Base-by-base conservation (phyloP, 768 basidiomycete genomes). In the Tylopilus cervinicoccineus region DNA sequence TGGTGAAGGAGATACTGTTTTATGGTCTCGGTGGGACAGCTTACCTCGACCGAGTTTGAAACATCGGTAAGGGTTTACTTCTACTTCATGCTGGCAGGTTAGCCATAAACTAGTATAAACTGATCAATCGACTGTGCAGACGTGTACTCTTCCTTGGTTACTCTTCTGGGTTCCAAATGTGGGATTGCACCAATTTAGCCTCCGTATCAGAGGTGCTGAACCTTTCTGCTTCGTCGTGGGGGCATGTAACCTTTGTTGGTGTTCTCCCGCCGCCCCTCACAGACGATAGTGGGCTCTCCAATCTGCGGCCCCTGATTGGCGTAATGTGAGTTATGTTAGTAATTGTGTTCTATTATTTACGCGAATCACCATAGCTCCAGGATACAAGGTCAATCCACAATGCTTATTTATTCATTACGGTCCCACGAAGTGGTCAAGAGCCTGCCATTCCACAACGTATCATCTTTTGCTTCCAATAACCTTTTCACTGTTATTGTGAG, bases 401-500 rank as follows among this genome's bases (percentile, higher is more conserved):
- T 77, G 54, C 46, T 74, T 52, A 64, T 73, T 53, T 77, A 77
- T 66, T 76, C 77, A n/a, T 60, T 77, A 53, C 63, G 63, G 14
- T 60, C 68, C 33, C 82, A 85, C 58, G 62, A 72, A 44, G 61
- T 80, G 34, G 68, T 84, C 53, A 76, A 78, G 67, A 71, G 68
- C 36, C 47, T 81, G 19, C 58, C 66, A 13, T 64, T 78, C 45
- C 67, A 63, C n/a, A 74, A 72, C 14, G 69, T 71, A 55, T 65
- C 64, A 16, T 65, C 61, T 22, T 78, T 83, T 59, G 58, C 69
- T 55, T 73, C 77, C 34, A 79, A 71, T 52, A 57, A 61, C 38
- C 57, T 73, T 43, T 78, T 81, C 51, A 74, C 83, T 58, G 71
- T 80, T 51, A 67, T 88, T 48, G 86, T 86, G 62, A 47, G 83